These are phyloP conservation scores for Coriolopsis trogii DNA, from an alignment of 1,284 basidiomycete genomes.

Conservation along the genomic window DNA sequence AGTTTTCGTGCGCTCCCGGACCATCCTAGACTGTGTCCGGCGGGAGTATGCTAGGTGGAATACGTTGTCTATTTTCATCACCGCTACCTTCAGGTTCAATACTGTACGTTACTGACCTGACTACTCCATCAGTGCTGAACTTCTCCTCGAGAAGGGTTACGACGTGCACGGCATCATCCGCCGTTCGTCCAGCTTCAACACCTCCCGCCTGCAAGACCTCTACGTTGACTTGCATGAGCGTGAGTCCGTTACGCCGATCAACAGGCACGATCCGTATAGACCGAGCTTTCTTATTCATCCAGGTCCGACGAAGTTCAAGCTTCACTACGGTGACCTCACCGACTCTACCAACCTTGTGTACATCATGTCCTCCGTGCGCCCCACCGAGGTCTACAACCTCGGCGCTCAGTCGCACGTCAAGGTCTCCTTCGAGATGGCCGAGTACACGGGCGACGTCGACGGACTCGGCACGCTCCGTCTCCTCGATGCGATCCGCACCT, in stretches of 20 bases:
- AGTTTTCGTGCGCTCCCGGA: too few species aligned
- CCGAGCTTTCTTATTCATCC: conserved; percentile 1
- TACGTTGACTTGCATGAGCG: conserved; percentile 87
- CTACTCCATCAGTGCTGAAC: conserved; percentile 72
- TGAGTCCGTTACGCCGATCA: conserved; percentile 41
- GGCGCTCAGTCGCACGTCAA: conserved; percentile 97
- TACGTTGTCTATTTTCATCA: too few species aligned
- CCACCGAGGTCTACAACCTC: conserved; percentile 93
- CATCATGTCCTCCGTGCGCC: conserved; percentile 89
- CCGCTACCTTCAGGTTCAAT: too few species aligned
- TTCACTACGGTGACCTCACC: conserved; percentile 90
- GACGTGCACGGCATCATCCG: conserved; percentile 93
- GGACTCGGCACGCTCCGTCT: conserved; percentile 89
- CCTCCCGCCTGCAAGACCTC: conserved; percentile 86
- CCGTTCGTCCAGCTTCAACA: conserved; percentile 94
- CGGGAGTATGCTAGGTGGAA: too few species aligned
- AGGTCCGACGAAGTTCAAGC: conserved; percentile 81
- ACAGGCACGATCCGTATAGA: neutral
- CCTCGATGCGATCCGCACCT: conserved; percentile 90
- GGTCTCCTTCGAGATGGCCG: conserved; percentile 96
- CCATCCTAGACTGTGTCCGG: too few species aligned
- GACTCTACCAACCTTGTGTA: conserved; percentile 95
- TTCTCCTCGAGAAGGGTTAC: conserved; percentile 86
- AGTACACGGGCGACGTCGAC: conserved; percentile 94
- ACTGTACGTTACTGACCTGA: neutral